Percentiles rank a stretch among this genome's conserved stretches.
These are phyloP conservation scores for Coemansia umbellata DNA, from an alignment of 192 early-diverging fungal species.

Conservation along the genomic window DNA sequence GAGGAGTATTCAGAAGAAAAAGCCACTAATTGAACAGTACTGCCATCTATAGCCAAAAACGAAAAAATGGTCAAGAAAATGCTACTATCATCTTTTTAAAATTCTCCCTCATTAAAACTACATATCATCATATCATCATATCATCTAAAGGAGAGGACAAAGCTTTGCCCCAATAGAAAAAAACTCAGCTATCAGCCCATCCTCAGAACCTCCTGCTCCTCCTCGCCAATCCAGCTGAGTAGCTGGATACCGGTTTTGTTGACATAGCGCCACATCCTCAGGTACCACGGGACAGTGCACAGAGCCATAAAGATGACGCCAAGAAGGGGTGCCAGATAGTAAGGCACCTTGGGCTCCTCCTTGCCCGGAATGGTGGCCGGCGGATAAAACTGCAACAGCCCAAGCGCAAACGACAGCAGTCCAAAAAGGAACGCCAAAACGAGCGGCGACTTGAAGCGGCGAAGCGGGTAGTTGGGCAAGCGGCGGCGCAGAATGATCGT, in stretches of 20 bases:
- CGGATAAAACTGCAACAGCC: conserved; percentile 47
- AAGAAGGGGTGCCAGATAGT: conserved; percentile 39
- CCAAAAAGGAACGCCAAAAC: conserved; percentile 40
- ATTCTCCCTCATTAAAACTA: too few relatives aligned
- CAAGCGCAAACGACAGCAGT: conserved; percentile 24
- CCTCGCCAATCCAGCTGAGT: conserved; percentile 34
- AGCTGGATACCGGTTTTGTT: conserved; percentile 36
- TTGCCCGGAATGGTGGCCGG: conserved; percentile 33
- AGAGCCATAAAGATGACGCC: conserved; percentile 39
- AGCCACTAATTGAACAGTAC: too few relatives aligned
- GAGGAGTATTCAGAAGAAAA: too few relatives aligned
- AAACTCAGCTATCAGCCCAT: too few relatives aligned
- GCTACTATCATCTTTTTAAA: too few relatives aligned
- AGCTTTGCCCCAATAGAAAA: too few relatives aligned
- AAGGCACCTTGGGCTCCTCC: conserved; percentile 21
- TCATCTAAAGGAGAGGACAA: too few relatives aligned
- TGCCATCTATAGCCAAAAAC: too few relatives aligned
- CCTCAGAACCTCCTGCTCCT: conserved; percentile 38
- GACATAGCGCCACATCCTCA: conserved; percentile 40
- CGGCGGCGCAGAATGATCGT: conserved; percentile 46
- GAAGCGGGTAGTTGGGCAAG: conserved; percentile 37
- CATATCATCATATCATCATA: too few relatives aligned
- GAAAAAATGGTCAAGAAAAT: too few relatives aligned
- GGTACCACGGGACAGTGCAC: conserved; percentile 37
- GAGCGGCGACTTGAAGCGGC: conserved; percentile 35